phyloP scores from a whole-genome alignment of 2,329 filamentous ascomycete genomes.

The Fusarium sacchari region DNA sequence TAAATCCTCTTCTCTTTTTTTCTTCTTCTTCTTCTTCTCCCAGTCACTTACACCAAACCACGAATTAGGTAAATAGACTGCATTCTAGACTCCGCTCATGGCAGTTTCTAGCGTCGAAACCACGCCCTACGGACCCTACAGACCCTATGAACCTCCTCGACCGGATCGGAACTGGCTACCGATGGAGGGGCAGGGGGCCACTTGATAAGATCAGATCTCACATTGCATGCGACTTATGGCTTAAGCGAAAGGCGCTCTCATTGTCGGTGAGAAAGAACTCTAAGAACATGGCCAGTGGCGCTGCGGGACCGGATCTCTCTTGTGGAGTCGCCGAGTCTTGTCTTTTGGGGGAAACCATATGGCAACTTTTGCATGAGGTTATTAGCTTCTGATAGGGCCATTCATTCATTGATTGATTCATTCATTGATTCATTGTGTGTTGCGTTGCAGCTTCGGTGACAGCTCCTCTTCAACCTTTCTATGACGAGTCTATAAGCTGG shows the following conservation, averaged over 20 bases:
- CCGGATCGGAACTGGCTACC: constrained; percentile 27
- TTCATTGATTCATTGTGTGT: neutral
- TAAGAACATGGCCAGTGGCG: constrained; percentile 14
- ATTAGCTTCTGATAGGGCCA: neutral
- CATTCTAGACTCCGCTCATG: constrained; percentile 12
- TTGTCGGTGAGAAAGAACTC: neutral
- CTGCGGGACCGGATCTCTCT: constrained; percentile 22
- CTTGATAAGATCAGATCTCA: neutral
- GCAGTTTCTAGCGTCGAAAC: constrained; percentile 17
- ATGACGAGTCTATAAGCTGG: neutral
- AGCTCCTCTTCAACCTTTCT: neutral
- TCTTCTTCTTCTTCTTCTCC: neutral
- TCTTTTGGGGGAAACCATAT: neutral
- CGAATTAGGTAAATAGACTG: constrained; percentile 8
- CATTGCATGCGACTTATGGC: neutral
- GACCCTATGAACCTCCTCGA: constrained; percentile 14
- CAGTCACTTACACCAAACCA: neutral
- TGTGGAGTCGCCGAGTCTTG: neutral
- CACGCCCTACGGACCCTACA: constrained; percentile 12
- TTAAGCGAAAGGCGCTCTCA: neutral
- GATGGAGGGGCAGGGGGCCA: constrained; percentile 3
- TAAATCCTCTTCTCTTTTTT: neutral
- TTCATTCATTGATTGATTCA: neutral
- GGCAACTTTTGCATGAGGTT: neutral
- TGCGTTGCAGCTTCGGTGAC: neutral